A percentile compares a stretch with the other conserved stretches of the same genome.
Conservation (phyloP, 371 early-diverging fungal genomes). For the Chytridiales sp. region DNA sequence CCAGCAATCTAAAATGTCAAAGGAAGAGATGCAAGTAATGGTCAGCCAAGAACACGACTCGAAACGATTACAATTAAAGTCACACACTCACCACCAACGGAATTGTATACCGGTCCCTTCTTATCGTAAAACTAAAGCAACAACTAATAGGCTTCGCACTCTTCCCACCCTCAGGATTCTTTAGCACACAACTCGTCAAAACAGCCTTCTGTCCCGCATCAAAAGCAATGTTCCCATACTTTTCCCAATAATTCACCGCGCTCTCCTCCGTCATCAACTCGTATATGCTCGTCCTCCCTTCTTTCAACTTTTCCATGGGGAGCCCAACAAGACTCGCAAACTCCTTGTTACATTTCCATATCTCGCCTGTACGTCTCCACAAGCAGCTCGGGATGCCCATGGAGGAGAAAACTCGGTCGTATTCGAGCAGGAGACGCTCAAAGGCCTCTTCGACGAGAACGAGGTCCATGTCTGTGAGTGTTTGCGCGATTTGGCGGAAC, state of each 20-base stretch:
- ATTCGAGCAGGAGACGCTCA: constrained; percentile 87
- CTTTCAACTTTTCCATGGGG: constrained; percentile 31
- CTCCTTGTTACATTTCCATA: constrained; percentile 90
- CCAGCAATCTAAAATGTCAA: constrained; percentile 72
- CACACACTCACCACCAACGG: constrained; percentile 34
- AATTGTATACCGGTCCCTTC: constrained; percentile 88
- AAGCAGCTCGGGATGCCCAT: constrained; percentile 93
- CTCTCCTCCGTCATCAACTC: constrained; percentile 91
- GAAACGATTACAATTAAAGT: neutral
- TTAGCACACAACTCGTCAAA: constrained; percentile 62
- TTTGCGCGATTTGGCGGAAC: constrained; percentile 79
- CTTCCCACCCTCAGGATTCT: constrained; percentile 15
- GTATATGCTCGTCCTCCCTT: constrained; percentile 79
- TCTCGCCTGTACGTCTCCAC: constrained; percentile 94
- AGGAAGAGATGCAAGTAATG: neutral
- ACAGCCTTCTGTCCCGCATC: constrained; percentile 94
- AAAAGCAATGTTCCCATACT: constrained; percentile 93
- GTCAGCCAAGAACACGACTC: too few relatives aligned
- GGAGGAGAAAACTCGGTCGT: constrained; percentile 88
- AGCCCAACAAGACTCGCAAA: constrained; percentile 84
- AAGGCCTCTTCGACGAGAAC: constrained; percentile 91
- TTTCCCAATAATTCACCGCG: constrained; percentile 63
- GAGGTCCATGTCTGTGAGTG: constrained; percentile 87
- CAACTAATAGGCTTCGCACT: constrained; percentile 48
- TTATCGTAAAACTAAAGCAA: constrained; percentile 90